phyloP scores from a whole-genome alignment of 2,329 filamentous ascomycete genomes.

The Colletotrichum godetiae region DNA sequence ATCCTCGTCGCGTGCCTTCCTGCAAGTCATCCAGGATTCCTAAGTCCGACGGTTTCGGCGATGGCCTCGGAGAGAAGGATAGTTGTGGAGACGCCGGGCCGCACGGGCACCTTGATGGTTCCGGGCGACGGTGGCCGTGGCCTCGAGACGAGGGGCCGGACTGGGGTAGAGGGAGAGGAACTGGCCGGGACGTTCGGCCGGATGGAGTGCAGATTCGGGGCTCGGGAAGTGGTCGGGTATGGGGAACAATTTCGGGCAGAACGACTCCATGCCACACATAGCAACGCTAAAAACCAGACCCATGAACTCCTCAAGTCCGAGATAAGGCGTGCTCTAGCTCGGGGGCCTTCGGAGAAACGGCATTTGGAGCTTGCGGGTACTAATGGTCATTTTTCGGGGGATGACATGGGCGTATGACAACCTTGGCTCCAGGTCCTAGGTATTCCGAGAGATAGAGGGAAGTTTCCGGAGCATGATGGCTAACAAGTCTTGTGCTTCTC shows the following conservation, averaged over 20 bases:
- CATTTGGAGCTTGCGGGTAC: neutral
- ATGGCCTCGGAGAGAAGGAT: slow-evolving; percentile 12
- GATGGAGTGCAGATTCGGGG: slow-evolving; percentile 13
- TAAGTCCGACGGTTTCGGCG: neutral
- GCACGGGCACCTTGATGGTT: neutral
- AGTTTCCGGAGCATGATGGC: neutral
- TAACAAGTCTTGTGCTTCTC: slow-evolving; percentile 11
- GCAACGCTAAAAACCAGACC: neutral
- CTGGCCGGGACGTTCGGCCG: slow-evolving; percentile 11
- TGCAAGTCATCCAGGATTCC: neutral
- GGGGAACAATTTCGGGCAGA: slow-evolving; percentile 2
- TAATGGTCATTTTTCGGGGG: neutral
- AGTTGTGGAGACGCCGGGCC: slow-evolving; percentile 14
- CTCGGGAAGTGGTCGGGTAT: slow-evolving; percentile 26
- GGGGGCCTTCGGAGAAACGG: slow-evolving; percentile 24
- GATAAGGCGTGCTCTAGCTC: neutral
- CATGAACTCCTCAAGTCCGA: slow-evolving; percentile 18
- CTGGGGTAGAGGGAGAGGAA: neutral
- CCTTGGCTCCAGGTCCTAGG: neutral
- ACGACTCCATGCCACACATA: neutral
- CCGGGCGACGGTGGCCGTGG: slow-evolving; percentile 8
- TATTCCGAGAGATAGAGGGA: neutral
- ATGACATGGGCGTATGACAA: neutral
- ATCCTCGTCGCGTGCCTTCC: neutral
- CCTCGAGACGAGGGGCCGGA: slow-evolving; percentile 23